Conservation (phyloP, 768 basidiomycete species). For the Mycena indigotica region DNA sequence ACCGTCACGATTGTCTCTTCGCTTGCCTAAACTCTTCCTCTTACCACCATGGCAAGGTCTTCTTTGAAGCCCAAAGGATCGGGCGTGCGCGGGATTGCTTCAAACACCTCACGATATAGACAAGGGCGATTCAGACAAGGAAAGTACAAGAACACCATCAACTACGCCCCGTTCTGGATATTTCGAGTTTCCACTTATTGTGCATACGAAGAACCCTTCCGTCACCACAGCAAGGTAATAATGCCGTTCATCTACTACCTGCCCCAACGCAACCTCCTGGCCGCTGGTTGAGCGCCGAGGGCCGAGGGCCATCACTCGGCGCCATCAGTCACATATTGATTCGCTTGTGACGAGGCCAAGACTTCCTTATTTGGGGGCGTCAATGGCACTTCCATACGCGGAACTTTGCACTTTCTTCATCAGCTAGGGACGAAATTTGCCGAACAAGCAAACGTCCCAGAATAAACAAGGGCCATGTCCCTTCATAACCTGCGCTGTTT, state of each 20-base stretch:
- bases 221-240: too few relatives aligned
- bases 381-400: too few relatives aligned
- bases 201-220: too few relatives aligned
- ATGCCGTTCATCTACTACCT: too few relatives aligned
- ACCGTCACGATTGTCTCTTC: too few relatives aligned
- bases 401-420: too few relatives aligned
- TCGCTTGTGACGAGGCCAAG: too few relatives aligned
- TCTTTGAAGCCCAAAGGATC: neutral
- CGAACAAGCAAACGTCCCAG: neutral
- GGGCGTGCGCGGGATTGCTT: neutral
- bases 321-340: too few relatives aligned
- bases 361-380: too few relatives aligned
- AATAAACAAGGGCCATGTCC: neutral
- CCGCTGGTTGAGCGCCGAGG: too few relatives aligned
- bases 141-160: neutral
- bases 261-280: too few relatives aligned
- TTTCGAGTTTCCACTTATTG: neutral
- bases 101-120: neutral
- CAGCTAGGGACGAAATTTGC: neutral
- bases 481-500: neutral
- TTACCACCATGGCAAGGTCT: neutral
- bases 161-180: neutral
- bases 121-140: neutral
- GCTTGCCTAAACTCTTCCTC: neutral
- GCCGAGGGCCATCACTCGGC: too few relatives aligned